These are phyloP conservation scores for Bidens hawaiensis DNA, from an alignment of 140 eudicot species.

Conservation along the genomic window DNA sequence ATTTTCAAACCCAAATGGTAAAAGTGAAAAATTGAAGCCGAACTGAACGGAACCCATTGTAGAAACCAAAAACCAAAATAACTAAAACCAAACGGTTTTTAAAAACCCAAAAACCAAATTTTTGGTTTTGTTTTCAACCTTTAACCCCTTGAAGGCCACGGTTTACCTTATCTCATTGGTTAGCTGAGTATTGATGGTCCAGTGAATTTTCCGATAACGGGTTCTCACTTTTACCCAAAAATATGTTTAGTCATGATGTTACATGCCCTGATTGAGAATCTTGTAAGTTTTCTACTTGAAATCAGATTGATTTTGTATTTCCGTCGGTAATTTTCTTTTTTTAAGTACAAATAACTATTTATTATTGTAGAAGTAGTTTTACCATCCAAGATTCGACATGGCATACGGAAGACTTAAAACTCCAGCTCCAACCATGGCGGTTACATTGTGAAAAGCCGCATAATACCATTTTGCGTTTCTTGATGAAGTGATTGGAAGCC, in stretches of 20 bases:
- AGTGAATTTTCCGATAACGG: background rate
- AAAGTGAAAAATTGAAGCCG: too few relatives aligned
- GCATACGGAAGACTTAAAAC: constrained; percentile 52
- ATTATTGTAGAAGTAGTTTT: constrained; percentile 5
- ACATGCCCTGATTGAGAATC: background rate
- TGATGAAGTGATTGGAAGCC: constrained; percentile 54
- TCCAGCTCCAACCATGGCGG: constrained; percentile 62
- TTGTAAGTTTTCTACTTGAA: background rate
- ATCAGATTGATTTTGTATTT: background rate
- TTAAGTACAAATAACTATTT: background rate
- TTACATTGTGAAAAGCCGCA: constrained; percentile 49
- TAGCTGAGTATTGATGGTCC: background rate
- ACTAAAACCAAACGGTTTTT: too few relatives aligned
- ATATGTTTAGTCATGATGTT: background rate
- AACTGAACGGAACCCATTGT: too few relatives aligned
- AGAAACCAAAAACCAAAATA: too few relatives aligned
- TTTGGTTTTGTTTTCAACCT: too few relatives aligned
- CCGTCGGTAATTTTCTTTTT: background rate
- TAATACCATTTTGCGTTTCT: constrained; percentile 58
- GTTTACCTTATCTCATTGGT: background rate
- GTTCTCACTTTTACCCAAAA: background rate
- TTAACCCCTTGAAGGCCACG: background rate
- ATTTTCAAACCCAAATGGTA: too few relatives aligned
- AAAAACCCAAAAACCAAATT: too few relatives aligned
- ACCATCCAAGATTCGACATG: constrained; percentile 58